Evolutionary conservation across 768 basidiomycete genomes (phyloP), one percentile per base, ranked within the genome.

Genomic region (Xerocomellus chrysenteron): DNA sequence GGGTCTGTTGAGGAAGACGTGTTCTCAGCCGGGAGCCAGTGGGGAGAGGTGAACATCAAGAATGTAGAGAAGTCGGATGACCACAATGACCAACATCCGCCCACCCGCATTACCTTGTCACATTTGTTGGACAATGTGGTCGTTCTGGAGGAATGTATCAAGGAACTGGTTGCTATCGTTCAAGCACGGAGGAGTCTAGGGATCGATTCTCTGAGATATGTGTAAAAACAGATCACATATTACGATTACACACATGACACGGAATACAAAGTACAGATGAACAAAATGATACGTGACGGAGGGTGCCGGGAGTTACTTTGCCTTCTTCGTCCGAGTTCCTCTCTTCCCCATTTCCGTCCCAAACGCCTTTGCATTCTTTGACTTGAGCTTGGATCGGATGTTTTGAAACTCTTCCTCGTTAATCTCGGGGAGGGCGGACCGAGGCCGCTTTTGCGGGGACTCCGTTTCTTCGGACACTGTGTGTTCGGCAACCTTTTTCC

Each of bases 61-160:
- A 36, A 45, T 33, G 17, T 42, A 9, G 62, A 72, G 32, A 69
- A 68, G n/a, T 40, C 14, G 37, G 55, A 49, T 45, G 39, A 42
- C 54, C 14, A 59, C 61, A 28, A 66, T 16, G 68, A 74, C 10
- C 73, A 71, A 73, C 49, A 62, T 47, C 75, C 69, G 33, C 54
- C 68, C 14, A 69, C 73, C 16, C 78, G 71, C 19, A 80, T 95
- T 28, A 92, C 90, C 9, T 76, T 98, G 50, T 94, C 92, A 44
- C 86, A 82, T 59, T 70, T 98, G 53, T 75, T 98, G 69, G 96
- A 98, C 69, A 98, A 98, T 67, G 88, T 95, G 32, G 94, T 98
- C 32, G 86, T 98, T 40, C 69, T 98, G 59, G 96, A 98, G 73
- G 96, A 98, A 72, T 89, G 87, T 58, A 88, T 98, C 67, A 98